phyloP scores from a whole-genome alignment of 139 green algal genomes.

The Ostreobium quekettii region DNA sequence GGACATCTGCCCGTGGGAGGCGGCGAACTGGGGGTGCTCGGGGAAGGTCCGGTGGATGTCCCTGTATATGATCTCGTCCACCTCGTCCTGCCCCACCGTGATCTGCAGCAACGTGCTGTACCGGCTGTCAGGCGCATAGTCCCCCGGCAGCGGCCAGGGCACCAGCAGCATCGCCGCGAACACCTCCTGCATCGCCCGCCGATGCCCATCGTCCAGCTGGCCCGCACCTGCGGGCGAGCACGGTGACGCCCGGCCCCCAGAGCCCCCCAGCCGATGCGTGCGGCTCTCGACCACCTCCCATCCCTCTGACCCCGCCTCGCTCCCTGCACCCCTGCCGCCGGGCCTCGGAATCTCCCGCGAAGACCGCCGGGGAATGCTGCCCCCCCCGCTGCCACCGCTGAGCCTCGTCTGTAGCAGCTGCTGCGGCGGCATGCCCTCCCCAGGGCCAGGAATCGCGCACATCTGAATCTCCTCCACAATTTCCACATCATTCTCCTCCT shows the following conservation, averaged over 20 bases:
- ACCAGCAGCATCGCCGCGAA: slow-evolving; percentile 50
- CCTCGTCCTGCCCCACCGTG: slow-evolving; percentile 61
- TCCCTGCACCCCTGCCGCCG: slow-evolving; percentile 3
- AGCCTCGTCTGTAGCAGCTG: too few relatives aligned
- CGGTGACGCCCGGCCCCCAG: neutral
- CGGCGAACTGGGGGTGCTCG: slow-evolving; percentile 75
- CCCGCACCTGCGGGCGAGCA: neutral
- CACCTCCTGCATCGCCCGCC: slow-evolving; percentile 29
- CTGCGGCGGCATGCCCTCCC: too few relatives aligned
- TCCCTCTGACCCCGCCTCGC: slow-evolving; percentile 23
- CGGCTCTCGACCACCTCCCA: slow-evolving; percentile 5
- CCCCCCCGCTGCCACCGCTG: too few relatives aligned
- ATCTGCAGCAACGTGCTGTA: slow-evolving; percentile 70
- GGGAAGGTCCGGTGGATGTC: slow-evolving; percentile 95
- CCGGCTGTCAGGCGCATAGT: slow-evolving; percentile 30
- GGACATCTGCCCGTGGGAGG: slow-evolving; percentile 51
- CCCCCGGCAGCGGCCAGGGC: slow-evolving; percentile 45
- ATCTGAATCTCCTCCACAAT: too few relatives aligned
- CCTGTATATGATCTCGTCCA: slow-evolving; percentile 79
- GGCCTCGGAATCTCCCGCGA: too few relatives aligned
- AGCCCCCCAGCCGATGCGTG: slow-evolving; percentile 18
- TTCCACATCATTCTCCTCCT: too few relatives aligned
- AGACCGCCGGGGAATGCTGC: too few relatives aligned
- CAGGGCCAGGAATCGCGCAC: too few relatives aligned
- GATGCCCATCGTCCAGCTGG: neutral